Evolutionary conservation across 192 early-diverging fungal species (phyloP), one percentile per base, ranked within the genome.

Genomic region (Kappamyces sp.): DNA sequence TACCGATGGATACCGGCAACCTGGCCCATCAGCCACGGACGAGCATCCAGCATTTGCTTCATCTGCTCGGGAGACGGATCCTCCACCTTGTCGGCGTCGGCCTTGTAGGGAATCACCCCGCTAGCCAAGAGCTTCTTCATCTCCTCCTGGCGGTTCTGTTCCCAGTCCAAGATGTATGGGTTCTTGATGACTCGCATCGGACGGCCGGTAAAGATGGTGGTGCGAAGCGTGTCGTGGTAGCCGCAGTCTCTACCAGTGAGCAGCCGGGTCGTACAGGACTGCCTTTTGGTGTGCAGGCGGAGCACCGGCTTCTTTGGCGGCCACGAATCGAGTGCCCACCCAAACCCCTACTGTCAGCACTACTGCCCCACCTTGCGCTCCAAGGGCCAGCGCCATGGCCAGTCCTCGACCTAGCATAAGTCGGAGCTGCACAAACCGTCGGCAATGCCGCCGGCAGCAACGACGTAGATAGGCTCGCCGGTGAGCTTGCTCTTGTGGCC

Each of bases 301-400:
- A 4, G 74, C 74, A 2, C 71, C 67, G 2, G 74, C 74, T 57
- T 76, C 74, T 3, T 38, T 75, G 13, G 71, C 63, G 47, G 67
- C 69, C 12, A 76, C 66, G 53, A 76, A 76, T 2, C 74, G 52
- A 2, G 74, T 76, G 1, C 74, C 74, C 40, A 76, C 72, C 74
- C 74, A 76, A n/a, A 72, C 74, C 23, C 23, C 23, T 23, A 23
- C 23, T 23, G 23, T 23, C 23, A 23, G 23, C 23, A 23, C 23
- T 23, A 0, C 23, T 23, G 23, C 23, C 23, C 23, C 23, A 0
- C 68, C 74, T 10, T 76, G 47, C 0, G 74, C 74, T 12, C 74
- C 74, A 33, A 75, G 47, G 48, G 60, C 52, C 23, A 76, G 59
- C 35, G 65, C n/a, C 73, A 71, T 71, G 31, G 71, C 67, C 0